Base-by-base conservation (phyloP, 2,329 filamentous ascomycete genomes). In the Trichoderma atrobrunneum region DNA sequence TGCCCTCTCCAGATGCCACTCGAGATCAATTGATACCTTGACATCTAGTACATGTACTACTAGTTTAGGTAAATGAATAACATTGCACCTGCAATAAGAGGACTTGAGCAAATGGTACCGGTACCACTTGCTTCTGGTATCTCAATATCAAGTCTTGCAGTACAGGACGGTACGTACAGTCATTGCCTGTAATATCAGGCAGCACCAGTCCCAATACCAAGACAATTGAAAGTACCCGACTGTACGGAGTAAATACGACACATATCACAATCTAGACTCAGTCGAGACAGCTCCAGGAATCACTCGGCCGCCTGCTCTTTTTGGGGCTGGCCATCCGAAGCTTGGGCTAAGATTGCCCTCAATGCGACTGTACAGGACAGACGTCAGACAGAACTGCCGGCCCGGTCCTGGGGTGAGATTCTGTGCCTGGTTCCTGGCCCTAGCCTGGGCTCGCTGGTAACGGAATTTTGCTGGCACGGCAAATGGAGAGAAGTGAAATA, bases 371-470 rank as follows among this genome's bases (percentile, higher is more conserved):
- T 54, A 14, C 12, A 8, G n/a, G 43, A 51, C 57, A 61, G 66
- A 69, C 56, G 43, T 51, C 43, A 51, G 43, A 51, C 43, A 51
- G 43, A 69, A 61, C 56, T 61, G 34, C 56, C 66, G 61, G 30
- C 34, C 39, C 14, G 24, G 48, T 34, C 36, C 36, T 39, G 36
- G 36, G 16, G 60, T 16, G 51, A 57, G 51, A 59, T 64, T 60
- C 48, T 71, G 69, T 71, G 69, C 69, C 69, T 71, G 69, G 69
- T 71, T 71, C 69, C 69, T 71, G 69, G 36, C 34, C 18, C 12
- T 16, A 21, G 26, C 30, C 21, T 56, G 21, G 12, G 32, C 66
- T 21, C 32, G 26, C 66, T 28, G 16, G 39, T 36, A 36, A 36
- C 34, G 34, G 34, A 36, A 18, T 43, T 43, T 43, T 43, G 39